Base-by-base conservation (phyloP, 2,329 filamentous ascomycete species). In the Tolypocladium ophioglossoides region DNA sequence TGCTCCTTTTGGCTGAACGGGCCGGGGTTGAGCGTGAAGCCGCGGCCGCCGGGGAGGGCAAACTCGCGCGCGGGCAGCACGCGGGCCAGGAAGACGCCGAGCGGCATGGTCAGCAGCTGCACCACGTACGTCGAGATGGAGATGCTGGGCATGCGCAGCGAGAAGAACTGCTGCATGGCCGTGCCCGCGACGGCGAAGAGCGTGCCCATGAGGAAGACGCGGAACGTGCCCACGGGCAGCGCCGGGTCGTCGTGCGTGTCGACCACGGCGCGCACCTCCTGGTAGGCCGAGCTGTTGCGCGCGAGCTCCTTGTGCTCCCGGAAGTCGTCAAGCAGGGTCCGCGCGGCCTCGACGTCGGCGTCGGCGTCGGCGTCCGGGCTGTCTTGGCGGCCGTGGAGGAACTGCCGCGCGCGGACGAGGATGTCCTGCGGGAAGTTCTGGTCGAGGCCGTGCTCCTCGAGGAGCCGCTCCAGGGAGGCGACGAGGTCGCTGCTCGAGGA, bases 1-100 rank as follows among this genome's bases (percentile, higher is more conserved):
- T 81, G 77, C 59, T 82, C 78, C 58, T 81, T 82, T 54, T 74
- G 73, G 55, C 71, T 77, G 61, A 81, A 81, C 0, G 71, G 71
- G 0, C 77, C 75, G 0, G 77, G 75, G 53, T 79, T 79, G 7
- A 71, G 58, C 0, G 62, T 68, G 24, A 73, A 70, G 6, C 64
- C 58, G 18, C 57, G 56, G 1, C 27, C 32, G 5, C 52, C 48
- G 35, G 9, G 18, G 1, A 58, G 4, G 1, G 41, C 10, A 8
- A 62, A 57, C 7, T 20, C 51, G 6, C 40, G 55, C 7, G 14
- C 24, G 0, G 62, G 58, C 0, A 65, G 51, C 44, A 50, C 56
- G 30, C 53, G 59, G 46, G 59, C 70, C 69, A 70, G 66, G 0
- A 66, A 55, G 9, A 67, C 61, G 1, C 72, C 72, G 0, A 72